Evolutionary conservation across 2,329 filamentous ascomycete species (phyloP).

Genomic region (Aspergillus fumigatiaffinis): DNA sequence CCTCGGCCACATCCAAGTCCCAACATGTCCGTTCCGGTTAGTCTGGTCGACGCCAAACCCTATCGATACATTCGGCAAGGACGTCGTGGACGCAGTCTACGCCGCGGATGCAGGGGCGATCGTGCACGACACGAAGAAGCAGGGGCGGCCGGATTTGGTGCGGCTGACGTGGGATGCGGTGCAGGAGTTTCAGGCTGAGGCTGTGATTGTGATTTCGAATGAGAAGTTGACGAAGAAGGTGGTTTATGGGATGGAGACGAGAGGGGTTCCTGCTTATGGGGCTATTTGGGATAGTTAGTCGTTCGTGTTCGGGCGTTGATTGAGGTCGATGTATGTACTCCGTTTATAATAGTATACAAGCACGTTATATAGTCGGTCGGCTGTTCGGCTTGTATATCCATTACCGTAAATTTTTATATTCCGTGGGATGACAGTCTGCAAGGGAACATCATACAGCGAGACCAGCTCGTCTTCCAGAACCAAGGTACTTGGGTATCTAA

Average conservation of each 20-base stretch:
- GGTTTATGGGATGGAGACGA: constrained; percentile 37
- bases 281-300: constrained; percentile 15
- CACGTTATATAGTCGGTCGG: too few relatives aligned
- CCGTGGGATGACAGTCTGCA: constrained; percentile 28
- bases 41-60: constrained; percentile 37
- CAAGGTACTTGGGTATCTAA: too few relatives aligned
- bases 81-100: constrained; percentile 28
- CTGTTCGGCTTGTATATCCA: too few relatives aligned
- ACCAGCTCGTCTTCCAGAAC: constrained; percentile 55
- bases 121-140: constrained; percentile 32
- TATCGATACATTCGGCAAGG: constrained; percentile 30
- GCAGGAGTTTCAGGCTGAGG: constrained; percentile 32
- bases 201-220: constrained; percentile 37
- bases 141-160: constrained; percentile 33
- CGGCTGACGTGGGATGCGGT: constrained; percentile 14
- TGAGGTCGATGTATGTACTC: too few relatives aligned
- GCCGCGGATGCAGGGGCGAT: constrained; percentile 31
- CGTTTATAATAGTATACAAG: too few relatives aligned
- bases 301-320: too few relatives aligned
- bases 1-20: constrained; percentile 28
- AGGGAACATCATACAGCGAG: constrained; percentile 49
- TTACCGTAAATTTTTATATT: too few relatives aligned
- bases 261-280: constrained; percentile 33
- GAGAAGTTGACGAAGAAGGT: constrained; percentile 33
- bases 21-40: constrained; percentile 22